Evolutionary conservation across 768 basidiomycete genomes (phyloP), one percentile per base, ranked within the genome.

Genomic region (Kwoniella dendrophila): DNA sequence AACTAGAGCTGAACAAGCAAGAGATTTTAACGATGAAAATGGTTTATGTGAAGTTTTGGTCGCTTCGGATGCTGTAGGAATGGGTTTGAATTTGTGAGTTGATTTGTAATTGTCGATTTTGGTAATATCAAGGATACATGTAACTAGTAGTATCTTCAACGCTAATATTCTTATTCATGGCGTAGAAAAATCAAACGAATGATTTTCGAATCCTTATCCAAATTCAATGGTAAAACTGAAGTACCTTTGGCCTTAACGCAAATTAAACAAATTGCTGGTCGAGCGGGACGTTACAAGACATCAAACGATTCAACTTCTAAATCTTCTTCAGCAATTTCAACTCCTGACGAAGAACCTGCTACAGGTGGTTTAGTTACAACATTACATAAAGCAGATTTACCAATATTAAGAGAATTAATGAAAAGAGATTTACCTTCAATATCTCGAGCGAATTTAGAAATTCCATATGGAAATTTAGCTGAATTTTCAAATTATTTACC

Each of bases 41-140:
- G 90, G 88, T n/a, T 87, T 86, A 1, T 90, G 89, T 71, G 90
- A 95, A 69, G 87, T 98, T 1, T 83, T 99, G 41, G 86, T 98
- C 18, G 95, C 91, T 1, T 93, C 90, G 69, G 96, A 99, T 72
- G 92, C 93, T 0, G 88, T 97, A 50, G 93, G 96, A 1, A 94
- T 99, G 92, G 96, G 96, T 0, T 83, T 99, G 22, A 98, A 99
- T 74, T 80, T 99, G 96, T 97, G 77, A 67, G 79, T 70, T 2
- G 3, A 1, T 18, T 12, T 7, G 10, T 45, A 18, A 24, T 32
- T 54, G 38, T 32, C 38, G n/a, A n/a, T 40, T 40, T 40, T 40
- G 38, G 38, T 40, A 40, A 10, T 40, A 10, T 40, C n/a, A n/a
- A n/a, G n/a, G n/a, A n/a, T n/a, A 58, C 50, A 4, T 24, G 54